phyloP scores from a whole-genome alignment of 129 eudicot genomes.

The Helianthus tuberosus region DNA sequence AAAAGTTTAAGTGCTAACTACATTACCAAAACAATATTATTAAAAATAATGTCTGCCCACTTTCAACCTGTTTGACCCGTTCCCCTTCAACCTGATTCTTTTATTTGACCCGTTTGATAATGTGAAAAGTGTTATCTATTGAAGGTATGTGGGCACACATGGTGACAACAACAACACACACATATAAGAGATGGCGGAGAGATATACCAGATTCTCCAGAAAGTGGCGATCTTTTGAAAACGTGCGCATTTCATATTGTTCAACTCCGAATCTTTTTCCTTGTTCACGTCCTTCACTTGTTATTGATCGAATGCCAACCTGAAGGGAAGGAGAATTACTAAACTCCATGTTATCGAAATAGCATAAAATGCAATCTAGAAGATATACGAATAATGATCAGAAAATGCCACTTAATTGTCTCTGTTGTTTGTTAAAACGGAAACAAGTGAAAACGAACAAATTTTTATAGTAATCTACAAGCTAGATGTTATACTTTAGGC shows the following conservation, averaged over 20 bases:
- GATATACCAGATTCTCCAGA: slow-evolving; percentile 77
- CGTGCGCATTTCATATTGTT: slow-evolving; percentile 94
- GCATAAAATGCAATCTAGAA: neutral
- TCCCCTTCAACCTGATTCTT: too few relatives aligned
- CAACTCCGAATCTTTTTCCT: slow-evolving; percentile 96
- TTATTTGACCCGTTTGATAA: too few relatives aligned
- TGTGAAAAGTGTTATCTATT: too few relatives aligned
- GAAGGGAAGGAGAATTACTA: slow-evolving; percentile 17
- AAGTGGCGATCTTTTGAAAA: slow-evolving; percentile 83
- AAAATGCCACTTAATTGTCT: neutral
- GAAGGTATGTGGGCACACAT: too few relatives aligned
- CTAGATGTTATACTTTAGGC: neutral
- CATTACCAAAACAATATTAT: too few relatives aligned
- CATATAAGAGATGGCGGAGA: slow-evolving; percentile 32
- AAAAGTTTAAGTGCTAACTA: too few relatives aligned
- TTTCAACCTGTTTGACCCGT: too few relatives aligned
- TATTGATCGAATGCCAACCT: slow-evolving; percentile 95
- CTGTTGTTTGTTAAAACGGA: neutral
- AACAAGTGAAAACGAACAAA: slow-evolving; percentile 11
- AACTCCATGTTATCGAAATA: neutral
- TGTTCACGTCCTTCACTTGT: slow-evolving; percentile 94
- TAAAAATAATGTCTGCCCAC: too few relatives aligned
- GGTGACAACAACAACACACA: too few relatives aligned
- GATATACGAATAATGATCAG: slow-evolving; percentile 10
- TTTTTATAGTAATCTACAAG: slow-evolving; percentile 11